Evolutionary conservation across 169 alveolate genomes (phyloP), one percentile per base, ranked within the genome.

Genomic region (Nephromyces sp.): DNA sequence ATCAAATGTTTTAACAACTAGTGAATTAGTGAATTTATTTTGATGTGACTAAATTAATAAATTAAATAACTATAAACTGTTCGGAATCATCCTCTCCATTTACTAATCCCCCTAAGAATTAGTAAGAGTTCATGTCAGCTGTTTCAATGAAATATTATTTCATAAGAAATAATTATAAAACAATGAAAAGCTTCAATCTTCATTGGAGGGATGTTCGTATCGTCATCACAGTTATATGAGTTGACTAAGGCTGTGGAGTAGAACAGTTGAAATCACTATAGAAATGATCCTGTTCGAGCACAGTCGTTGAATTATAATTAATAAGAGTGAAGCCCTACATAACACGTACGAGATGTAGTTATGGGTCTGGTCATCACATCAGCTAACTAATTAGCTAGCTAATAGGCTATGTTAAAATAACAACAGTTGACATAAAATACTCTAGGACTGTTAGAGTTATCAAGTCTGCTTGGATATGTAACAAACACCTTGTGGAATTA

Each of bases 211-310:
- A 21, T 8, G 68, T n/a, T 8, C 28, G n/a, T 8, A 8, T 66
- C 73, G 15, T 66, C 73, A 15, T 66, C 73, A 57, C 30, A 52
- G 73, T 8, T 66, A 6, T 15, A 8, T 68, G 30, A 8, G 6
- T 66, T 15, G 69, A 52, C 73, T 35, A 15, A n/a, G 68, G 73
- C 69, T 66, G 73, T 66, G 73, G 66, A n/a, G 75, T 8, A 8
- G 73, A 66, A 66, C 73, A 8, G 15, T 8, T 34, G 69, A n/a
- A 66, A 63, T 8, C 73, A 66, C 73, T 66, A 66, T 66, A 66
- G 73, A 66, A 66, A 15, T 66, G 73, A 66, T 66, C 73, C 73
- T 63, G 73, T 66, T 66, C 73, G 71, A 66, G 73, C 73, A 66
- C 73, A 66, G 73, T 66, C 73, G 73, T 43, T 43, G 57, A 43